These are phyloP conservation scores for Dorcoceras hygrometricum DNA, from an alignment of 257 asterid genomes.

Conservation along the genomic window DNA sequence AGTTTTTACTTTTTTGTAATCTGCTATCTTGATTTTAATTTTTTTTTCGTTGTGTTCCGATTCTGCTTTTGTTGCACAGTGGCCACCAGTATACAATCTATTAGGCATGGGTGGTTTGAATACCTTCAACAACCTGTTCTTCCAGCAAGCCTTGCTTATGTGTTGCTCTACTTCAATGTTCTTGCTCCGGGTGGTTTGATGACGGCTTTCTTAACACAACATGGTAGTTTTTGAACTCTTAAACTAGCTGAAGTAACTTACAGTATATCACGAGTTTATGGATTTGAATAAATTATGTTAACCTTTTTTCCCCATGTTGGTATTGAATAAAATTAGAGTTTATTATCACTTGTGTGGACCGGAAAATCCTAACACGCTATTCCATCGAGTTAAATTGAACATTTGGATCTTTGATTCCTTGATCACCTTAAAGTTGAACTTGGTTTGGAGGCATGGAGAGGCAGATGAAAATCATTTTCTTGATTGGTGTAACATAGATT, in stretches of 20 bases:
- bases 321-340: constrained; percentile 13
- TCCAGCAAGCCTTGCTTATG: constrained; percentile 94
- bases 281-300: constrained; percentile 3
- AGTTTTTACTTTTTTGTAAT: constrained; percentile 20
- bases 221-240: constrained; percentile 50
- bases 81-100: constrained; percentile 52
- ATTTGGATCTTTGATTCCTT: not conserved
- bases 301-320: constrained; percentile 2
- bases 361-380: no score
- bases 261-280: constrained; percentile 10
- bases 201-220: constrained; percentile 94
- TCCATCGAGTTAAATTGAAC: no score
- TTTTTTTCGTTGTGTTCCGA: constrained; percentile 29
- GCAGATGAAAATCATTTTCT: not conserved
- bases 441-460: constrained; percentile 4
- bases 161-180: constrained; percentile 78
- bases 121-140: constrained; percentile 94
- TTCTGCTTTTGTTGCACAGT: constrained; percentile 34
- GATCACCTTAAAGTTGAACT: not conserved
- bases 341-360: not conserved
- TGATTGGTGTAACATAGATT: constrained; percentile 10
- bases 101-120: constrained; percentile 88
- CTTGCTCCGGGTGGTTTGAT: constrained; percentile 94
- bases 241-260: constrained; percentile 17
- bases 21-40: constrained; percentile 10